Evolutionary conservation across 345 rosid genomes (phyloP).

Genomic region (Odontarrhena argentea): DNA sequence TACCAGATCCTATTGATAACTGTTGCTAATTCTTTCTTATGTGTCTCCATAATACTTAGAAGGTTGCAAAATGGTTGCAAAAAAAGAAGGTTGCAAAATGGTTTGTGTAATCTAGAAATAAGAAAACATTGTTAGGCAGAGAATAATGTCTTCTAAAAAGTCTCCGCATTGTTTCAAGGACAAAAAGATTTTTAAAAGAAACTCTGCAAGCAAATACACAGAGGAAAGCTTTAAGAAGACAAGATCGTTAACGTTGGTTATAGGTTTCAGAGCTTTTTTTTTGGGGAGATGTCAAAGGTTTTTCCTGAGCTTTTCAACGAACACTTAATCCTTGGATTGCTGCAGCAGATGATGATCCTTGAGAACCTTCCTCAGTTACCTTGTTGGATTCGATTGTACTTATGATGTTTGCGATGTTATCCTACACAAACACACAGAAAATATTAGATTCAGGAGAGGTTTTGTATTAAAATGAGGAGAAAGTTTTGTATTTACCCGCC

Average conservation of each 20-base stretch:
- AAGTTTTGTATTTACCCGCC: slow-evolving; percentile 59
- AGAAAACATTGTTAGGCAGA: slow-evolving; percentile 10
- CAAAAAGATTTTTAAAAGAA: slow-evolving; percentile 29
- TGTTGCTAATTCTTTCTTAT: too few relatives aligned
- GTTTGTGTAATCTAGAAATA: neutral
- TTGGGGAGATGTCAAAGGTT: slow-evolving; percentile 8
- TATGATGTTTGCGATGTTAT: slow-evolving; percentile 66
- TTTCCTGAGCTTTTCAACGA: slow-evolving; percentile 44
- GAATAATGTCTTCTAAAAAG: slow-evolving; percentile 20
- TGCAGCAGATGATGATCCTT: slow-evolving; percentile 47
- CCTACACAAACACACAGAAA: slow-evolving; percentile 48
- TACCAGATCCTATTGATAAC: too few relatives aligned
- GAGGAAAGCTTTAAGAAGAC: slow-evolving; percentile 2
- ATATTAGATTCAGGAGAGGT: slow-evolving; percentile 10
- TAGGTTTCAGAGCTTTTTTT: slow-evolving; percentile 21
- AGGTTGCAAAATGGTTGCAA: too few relatives aligned
- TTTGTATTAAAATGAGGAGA: neutral
- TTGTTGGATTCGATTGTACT: slow-evolving; percentile 86
- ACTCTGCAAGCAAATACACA: slow-evolving; percentile 20
- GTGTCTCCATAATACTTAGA: too few relatives aligned
- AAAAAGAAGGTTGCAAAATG: too few relatives aligned
- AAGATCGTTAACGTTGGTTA: slow-evolving; percentile 18
- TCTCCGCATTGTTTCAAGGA: slow-evolving; percentile 24
- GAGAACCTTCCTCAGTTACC: slow-evolving; percentile 77
- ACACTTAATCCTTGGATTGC: slow-evolving; percentile 50